phyloP scores from a whole-genome alignment of 2,329 filamentous ascomycete species.

The Nannizziopsis arthrosporioides region DNA sequence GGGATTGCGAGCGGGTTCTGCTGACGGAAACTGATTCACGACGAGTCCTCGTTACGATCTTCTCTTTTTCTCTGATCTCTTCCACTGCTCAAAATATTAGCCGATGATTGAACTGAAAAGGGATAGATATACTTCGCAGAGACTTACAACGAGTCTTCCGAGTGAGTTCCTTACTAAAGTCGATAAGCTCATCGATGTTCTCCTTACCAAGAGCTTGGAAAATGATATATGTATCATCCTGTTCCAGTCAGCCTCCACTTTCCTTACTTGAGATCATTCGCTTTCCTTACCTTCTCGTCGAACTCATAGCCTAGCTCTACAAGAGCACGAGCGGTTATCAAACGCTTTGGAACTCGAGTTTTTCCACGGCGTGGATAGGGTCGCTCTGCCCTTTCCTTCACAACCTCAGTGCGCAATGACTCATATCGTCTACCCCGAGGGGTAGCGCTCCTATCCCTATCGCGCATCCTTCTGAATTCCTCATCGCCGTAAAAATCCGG shows the following conservation, averaged over 20 bases:
- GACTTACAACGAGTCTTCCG: conserved; percentile 10
- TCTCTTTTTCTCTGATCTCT: conserved; percentile 14
- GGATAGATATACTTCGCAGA: background rate
- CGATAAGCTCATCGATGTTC: conserved; percentile 82
- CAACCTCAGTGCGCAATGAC: conserved; percentile 20
- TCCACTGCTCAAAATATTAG: conserved; percentile 10
- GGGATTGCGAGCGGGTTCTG: conserved; percentile 20
- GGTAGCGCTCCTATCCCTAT: conserved; percentile 35
- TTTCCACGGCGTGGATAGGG: conserved; percentile 71
- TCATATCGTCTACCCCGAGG: conserved; percentile 15
- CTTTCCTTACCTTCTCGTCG: conserved; percentile 61
- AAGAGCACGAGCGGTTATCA: conserved; percentile 70
- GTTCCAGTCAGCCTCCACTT: conserved; percentile 24
- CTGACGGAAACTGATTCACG: conserved; percentile 27
- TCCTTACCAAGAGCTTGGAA: conserved; percentile 75
- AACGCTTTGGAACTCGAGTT: conserved; percentile 69
- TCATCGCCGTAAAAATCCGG: conserved; percentile 60
- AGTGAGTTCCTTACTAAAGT: conserved; percentile 49
- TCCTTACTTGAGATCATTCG: background rate
- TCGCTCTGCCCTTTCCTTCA: conserved; percentile 29
- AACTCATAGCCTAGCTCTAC: conserved; percentile 78
- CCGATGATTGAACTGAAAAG: background rate
- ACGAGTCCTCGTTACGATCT: conserved; percentile 15
- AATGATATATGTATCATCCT: conserved; percentile 73
- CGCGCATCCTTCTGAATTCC: conserved; percentile 55